phyloP scores from a whole-genome alignment of 257 asterid species.

The Salvia rosmarinus region DNA sequence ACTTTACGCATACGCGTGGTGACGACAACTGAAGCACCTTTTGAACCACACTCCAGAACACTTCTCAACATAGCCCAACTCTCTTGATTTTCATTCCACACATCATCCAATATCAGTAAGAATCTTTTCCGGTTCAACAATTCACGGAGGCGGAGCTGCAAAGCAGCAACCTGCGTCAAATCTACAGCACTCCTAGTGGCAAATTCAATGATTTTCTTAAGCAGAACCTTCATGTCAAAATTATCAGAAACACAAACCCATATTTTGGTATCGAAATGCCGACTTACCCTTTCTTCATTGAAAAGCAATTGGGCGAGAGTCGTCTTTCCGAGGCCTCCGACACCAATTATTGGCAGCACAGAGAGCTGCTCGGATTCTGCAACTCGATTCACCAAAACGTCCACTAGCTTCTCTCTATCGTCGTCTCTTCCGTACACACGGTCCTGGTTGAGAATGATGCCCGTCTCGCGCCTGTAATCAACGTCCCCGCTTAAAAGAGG shows the following conservation, averaged over 20 bases:
- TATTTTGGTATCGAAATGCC: conserved; percentile 30
- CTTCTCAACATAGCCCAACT: conserved; percentile 33
- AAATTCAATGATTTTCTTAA: conserved; percentile 25
- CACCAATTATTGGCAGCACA: no score
- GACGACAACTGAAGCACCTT: conserved; percentile 34
- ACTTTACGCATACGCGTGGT: conserved; percentile 41
- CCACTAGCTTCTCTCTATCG: conserved; percentile 33
- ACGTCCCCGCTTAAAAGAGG: neutral
- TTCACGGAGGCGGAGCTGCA: conserved; percentile 27
- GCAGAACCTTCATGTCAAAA: conserved; percentile 26
- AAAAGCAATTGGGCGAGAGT: conserved; percentile 36
- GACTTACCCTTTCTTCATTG: conserved; percentile 16
- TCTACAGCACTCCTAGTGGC: neutral
- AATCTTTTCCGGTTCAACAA: neutral
- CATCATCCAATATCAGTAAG: conserved; percentile 36
- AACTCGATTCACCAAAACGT: conserved; percentile 27
- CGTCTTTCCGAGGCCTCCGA: conserved; percentile 46
- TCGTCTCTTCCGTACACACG: conserved; percentile 34
- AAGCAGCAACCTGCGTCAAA: conserved; percentile 22
- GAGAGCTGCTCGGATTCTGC: conserved; percentile 10
- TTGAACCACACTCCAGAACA: conserved; percentile 29
- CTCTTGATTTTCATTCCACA: conserved; percentile 42
- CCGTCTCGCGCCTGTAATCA: neutral
- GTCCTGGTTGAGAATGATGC: conserved; percentile 5
- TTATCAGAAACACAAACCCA: conserved; percentile 38